Base-by-base conservation (phyloP, 345 rosid genomes). In the Eucalyptus fibrosa region DNA sequence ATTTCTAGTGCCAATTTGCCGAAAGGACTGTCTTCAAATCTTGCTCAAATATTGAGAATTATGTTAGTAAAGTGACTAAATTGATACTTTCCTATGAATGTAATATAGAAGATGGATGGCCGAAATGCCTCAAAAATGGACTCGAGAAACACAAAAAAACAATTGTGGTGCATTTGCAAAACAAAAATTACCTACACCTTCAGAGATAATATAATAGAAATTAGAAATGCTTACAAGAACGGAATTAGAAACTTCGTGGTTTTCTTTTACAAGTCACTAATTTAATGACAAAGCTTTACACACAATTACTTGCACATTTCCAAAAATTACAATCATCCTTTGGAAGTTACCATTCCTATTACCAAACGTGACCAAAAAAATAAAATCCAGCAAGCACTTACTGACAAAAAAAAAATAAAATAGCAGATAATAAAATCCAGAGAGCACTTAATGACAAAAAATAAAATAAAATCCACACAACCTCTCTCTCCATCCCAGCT, bases 21-120 rank as follows among this genome's bases (percentile, higher is more conserved):
- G 0, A 8, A 34, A 69, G 6, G 4, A 37, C 28, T 37, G 1
- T 4, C 11, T 37, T 72, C 2, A 2, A 37, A 37, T 37, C 12
- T 72, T 13, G 8, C 1, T 0, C 5, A 37, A 37, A 72, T 7
- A 3, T 72, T 37, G 1, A 72, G 12, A 6, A 37, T 9, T 37
- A 37, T 37, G 7, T 19, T 5, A 2, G 14, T 2, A 37, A 72
- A 69, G 55, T 18, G 9, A 21, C 14, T 1, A 7, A 72, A 72
- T 37, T 72, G 8, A 7, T 19, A 37, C 12, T 37, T 72, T 37
- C 45, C 21, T 12, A 7, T 21, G 8, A 60, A 60, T 60, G 32
- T 60, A 28, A 12, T 60, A 3, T 12, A 12, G 69, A 60, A 60
- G 69, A 60, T 60, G 45, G 45, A 37, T 19, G 82, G 28, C 45